Base-by-base conservation (phyloP, 495 filamentous ascomycete species). In the Penicillium crystallinum region DNA sequence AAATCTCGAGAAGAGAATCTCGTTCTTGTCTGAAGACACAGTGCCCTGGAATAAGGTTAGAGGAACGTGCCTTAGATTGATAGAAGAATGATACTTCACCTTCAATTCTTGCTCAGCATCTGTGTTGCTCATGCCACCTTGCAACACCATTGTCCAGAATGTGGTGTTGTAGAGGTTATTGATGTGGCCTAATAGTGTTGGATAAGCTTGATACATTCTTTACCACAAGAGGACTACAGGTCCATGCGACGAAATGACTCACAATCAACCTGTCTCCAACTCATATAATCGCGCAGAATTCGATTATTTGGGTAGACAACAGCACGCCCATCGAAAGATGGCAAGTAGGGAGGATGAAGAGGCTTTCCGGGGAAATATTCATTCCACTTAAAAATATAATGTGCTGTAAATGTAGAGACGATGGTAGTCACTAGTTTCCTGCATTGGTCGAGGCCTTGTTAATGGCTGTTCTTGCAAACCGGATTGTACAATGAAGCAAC, bases 161-260 rank as follows among this genome's bases (percentile, higher is more conserved):
- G 90, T 91, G 1, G 93, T 98, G 61, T 98, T 98, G 68, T 96
- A 97, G 14, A 97, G 77, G 63, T 98, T 98, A 68, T 98, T 98
- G 58, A 98, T 92, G 67, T 98, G 93, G 62, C 89, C 89, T 91
- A 52, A 1, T 17, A 17, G 10, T 10, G 35, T 14, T 19, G 18
- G 7, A 25, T 50, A 31, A 50, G 38, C 18, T 10, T 5, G 37
- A 33, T 25, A 0, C 15, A 10, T 6, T 5, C 9, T n/a, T n/a
- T 5, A 10, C 19, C 15, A 38, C 14, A 31, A 19, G 34, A 5
- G 8, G 27, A 36, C 51, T 15, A 0, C 51, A 21, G n/a, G n/a
- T n/a, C 25, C 25, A 35, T 8, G 22, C 27, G 21, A 27, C 3
- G 0, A 12, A 6, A 2, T 29, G 18, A 70, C 85, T 65, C 65